These are phyloP conservation scores for Noccaea caerulescens DNA, from an alignment of 345 rosid species.

Conservation along the genomic window DNA sequence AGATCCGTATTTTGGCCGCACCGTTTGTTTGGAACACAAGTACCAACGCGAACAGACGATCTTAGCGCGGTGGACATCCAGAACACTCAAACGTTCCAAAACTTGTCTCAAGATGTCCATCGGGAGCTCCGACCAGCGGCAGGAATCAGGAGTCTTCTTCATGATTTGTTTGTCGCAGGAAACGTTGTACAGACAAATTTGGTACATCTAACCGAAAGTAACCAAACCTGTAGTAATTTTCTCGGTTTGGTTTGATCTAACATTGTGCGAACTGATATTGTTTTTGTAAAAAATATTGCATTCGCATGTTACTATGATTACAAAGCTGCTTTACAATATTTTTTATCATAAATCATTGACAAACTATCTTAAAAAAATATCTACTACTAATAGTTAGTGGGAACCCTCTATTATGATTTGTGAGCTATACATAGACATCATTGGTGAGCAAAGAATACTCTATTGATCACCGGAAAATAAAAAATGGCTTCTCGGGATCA, in stretches of 20 bases:
- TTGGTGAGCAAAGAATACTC: background rate
- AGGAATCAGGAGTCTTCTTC: no score
- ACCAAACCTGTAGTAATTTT: no score
- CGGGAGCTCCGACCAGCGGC: no score
- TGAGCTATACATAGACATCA: background rate
- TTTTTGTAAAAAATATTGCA: no score
- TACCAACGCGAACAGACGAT: background rate
- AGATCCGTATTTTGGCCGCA: background rate
- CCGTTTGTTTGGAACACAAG: background rate
- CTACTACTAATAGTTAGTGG: slow-evolving; percentile 11
- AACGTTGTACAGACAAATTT: no score
- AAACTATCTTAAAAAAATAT: background rate
- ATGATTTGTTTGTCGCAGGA: no score
- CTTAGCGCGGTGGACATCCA: background rate
- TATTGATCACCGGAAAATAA: background rate
- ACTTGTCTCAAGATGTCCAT: no score
- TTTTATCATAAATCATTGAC: background rate
- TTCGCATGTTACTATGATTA: no score
- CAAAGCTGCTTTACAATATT: no score
- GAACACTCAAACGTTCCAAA: background rate
- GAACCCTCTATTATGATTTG: slow-evolving; percentile 10
- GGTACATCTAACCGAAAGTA: no score
- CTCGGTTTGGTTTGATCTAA: no score
- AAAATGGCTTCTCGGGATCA: slow-evolving; percentile 32
- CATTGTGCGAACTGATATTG: no score